Evolutionary conservation across 345 rosid genomes (phyloP).

Genomic region (Aquilaria sinensis): DNA sequence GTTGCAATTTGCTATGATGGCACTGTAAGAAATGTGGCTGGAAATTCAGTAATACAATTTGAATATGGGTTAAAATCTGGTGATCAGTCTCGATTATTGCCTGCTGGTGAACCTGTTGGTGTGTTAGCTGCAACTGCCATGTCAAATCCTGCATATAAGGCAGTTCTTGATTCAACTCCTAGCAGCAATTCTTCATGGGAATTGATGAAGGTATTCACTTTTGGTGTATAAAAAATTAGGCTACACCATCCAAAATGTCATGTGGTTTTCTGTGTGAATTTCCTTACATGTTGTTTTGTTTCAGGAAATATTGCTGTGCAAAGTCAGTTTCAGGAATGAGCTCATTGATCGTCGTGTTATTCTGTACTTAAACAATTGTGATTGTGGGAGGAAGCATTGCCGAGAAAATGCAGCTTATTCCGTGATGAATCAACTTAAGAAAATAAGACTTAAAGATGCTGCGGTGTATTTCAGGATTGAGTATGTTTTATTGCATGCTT

Average conservation of each 20-base stretch:
- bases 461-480: slow-evolving; percentile 62
- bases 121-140: slow-evolving; percentile 98
- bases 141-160: slow-evolving; percentile 98
- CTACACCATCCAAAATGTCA: background rate
- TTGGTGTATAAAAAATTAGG: slow-evolving; percentile 5
- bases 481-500: slow-evolving; percentile 37
- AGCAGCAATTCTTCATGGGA: slow-evolving; percentile 96
- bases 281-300: slow-evolving; percentile 8
- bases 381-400: slow-evolving; percentile 70
- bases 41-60: slow-evolving; percentile 83
- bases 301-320: slow-evolving; percentile 89
- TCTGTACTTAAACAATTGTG: slow-evolving; percentile 62
- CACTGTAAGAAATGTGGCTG: slow-evolving; percentile 79
- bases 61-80: slow-evolving; percentile 58
- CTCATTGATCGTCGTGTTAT: slow-evolving; percentile 62
- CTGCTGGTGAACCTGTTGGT: slow-evolving; percentile 98
- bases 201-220: slow-evolving; percentile 71
- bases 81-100: slow-evolving; percentile 41
- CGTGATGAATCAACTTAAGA: slow-evolving; percentile 73
- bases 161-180: slow-evolving; percentile 92
- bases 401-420: slow-evolving; percentile 64
- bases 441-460: slow-evolving; percentile 68
- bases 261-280: slow-evolving; percentile 3
- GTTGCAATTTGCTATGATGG: slow-evolving; percentile 86
- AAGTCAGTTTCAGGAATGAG: slow-evolving; percentile 69